These are phyloP conservation scores for Corylus avellana DNA, from an alignment of 306 rosid species.

Conservation along the genomic window DNA sequence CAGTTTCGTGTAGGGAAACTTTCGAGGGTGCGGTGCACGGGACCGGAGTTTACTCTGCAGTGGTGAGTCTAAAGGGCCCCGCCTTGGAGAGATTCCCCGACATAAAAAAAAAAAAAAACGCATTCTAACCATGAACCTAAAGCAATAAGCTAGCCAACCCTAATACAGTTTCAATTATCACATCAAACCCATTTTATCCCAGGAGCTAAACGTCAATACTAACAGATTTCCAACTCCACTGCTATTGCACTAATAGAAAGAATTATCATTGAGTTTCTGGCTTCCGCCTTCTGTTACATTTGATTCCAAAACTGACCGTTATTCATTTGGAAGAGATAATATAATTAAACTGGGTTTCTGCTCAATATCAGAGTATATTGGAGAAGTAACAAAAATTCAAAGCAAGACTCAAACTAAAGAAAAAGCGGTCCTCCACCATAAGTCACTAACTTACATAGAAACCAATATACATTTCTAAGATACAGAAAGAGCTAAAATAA, in stretches of 20 bases:
- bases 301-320: not conserved
- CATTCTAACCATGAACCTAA: not conserved
- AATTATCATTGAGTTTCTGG: not conserved
- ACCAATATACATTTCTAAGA: not conserved
- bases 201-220: not conserved
- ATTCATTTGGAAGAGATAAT: not conserved
- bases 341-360: not conserved
- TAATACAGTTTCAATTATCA: not conserved
- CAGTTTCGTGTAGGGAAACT: too few relatives aligned
- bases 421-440: not conserved
- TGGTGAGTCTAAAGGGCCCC: too few relatives aligned
- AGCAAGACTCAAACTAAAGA: not conserved
- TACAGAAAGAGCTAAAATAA: not conserved
- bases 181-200: not conserved
- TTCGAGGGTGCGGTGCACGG: too few relatives aligned
- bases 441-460: not conserved
- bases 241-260: not conserved
- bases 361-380: not conserved
- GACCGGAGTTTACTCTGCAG: too few relatives aligned
- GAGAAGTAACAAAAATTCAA: not conserved
- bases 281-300: not conserved
- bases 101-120: too few relatives aligned
- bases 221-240: not conserved
- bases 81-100: too few relatives aligned
- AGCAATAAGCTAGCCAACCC: not conserved